phyloP scores from a whole-genome alignment of 805 yeast species.

The Maudiozyma saulgeensis region DNA sequence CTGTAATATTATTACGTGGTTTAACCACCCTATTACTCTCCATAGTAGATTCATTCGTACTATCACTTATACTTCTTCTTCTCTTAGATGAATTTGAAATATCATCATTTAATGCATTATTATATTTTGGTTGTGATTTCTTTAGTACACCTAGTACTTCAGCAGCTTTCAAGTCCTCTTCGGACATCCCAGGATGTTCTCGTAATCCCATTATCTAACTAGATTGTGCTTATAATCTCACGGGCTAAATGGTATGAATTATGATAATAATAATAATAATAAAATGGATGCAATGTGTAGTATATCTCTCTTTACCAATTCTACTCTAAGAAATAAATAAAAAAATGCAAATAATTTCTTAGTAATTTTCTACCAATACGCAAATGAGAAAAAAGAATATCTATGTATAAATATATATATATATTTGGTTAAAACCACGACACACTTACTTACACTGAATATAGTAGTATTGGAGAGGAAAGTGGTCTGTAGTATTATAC shows the following conservation, averaged over 20 bases:
- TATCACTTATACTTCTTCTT: background rate
- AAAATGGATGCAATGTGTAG: too few species aligned
- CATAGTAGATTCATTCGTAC: background rate
- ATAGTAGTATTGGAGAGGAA: too few species aligned
- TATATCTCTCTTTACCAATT: background rate
- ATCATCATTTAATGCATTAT: background rate
- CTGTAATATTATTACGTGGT: background rate
- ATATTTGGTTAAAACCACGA: background rate
- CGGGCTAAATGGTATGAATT: too few species aligned
- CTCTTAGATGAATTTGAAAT: background rate
- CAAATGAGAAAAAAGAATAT: background rate
- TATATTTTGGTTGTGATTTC: constrained; percentile 6
- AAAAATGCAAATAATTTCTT: background rate
- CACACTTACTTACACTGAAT: too few species aligned
- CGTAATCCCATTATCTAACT: background rate
- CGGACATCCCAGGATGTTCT: constrained; percentile 13
- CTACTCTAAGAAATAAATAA: background rate
- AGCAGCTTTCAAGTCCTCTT: constrained; percentile 23
- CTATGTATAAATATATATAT: background rate
- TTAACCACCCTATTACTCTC: background rate
- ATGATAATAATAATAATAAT: too few species aligned
- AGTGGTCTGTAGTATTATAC: too few species aligned
- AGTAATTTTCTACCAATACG: background rate
- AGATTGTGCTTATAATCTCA: too few species aligned
- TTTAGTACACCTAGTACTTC: constrained; percentile 19